Evolutionary conservation across 2,329 filamentous ascomycete genomes (phyloP), one percentile per base, ranked within the genome.

Genomic region (Teratosphaeria gauchensis): DNA sequence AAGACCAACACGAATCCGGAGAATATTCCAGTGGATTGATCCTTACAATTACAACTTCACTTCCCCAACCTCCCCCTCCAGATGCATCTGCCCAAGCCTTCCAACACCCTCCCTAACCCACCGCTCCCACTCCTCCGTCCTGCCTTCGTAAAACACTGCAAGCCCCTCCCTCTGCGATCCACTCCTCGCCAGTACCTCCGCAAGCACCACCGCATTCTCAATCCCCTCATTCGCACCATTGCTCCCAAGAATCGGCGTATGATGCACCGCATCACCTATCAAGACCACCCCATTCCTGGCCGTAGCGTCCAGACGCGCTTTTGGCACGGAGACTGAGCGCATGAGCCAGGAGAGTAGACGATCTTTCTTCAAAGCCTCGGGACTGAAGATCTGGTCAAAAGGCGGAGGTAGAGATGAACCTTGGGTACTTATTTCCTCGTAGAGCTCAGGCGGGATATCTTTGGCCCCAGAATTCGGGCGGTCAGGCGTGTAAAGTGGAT

Each of bases 261-360:
- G 71, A 61, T 76, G 75, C 2, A 68, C 68, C 7, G 75, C 69
- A 61, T 77, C 75, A 8, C 75, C 75, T 4, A 76, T 55, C n/a
- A 75, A 56, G 3, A 71, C 59, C 4, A 73, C 62, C 21, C 68
- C 66, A 14, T 64, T 61, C 8, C 64, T 61, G 1, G 66, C 65
- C 0, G 71, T 56, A 4, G 62, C 54, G 21, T 67, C 56, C 6
- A 74, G 60, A 0, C 71, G 63, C 16, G 55, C 19, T 7, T 61
- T 55, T 0, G 63, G 48, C 1, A 69, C 58, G 1, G 66, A 60
- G 1, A 68, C 53, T 2, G 64, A 72, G 12, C 75, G 70, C 75
- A 77, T 77, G 14, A 77, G 63, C 74, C 75, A 77, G 54, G 75
- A 71, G 51, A 76, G 58, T 3, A 74, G 56, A 11, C 73, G 64